Evolutionary conservation across 192 early-diverging fungal genomes (phyloP), one percentile per base, ranked within the genome.

Genomic region (Coemansia sp.): DNA sequence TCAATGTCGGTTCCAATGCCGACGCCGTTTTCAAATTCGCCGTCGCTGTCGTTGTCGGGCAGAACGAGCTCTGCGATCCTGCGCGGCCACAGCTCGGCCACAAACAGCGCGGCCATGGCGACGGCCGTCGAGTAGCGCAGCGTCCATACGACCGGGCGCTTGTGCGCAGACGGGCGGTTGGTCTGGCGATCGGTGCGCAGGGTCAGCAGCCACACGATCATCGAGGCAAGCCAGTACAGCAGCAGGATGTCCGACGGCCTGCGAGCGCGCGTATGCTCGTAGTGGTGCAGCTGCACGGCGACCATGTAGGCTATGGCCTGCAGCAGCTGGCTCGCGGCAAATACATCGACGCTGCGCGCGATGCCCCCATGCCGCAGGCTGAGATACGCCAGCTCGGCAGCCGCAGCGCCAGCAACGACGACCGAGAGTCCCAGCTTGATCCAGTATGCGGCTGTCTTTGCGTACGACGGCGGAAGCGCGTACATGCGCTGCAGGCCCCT

Each of bases 71-170:
- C 69, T 30, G 42, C 16, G 23, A 62, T 19, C 49, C 23, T 60
- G 32, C 61, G 62, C 59, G 69, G 71, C 60, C 35, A 48, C 20
- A 68, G 68, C 66, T 71, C 68, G 24, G 30, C 65, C 11, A 34
- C 36, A 27, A 77, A 67, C 24, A 63, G 29, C n/a, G 39, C 18
- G 16, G 34, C 23, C 24, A 72, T 51, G 7, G 75, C 55, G 8
- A 14, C 50, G 10, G 30, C n/a, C 18, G 29, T 19, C 4, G 25
- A 36, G 6, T 54, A 46, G 20, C 61, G 57, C 20, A 49, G 49
- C 23, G 29, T 45, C 39, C 64, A 55, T 29, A 45, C 53, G 13
- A n/a, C 4, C 22, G 29, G 9, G 27, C 39, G 27, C 32, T 34
- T 34, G 32, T 4, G 5, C 9, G 4, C 32, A 6, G 32, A 34